Percentiles rank a stretch among this genome's conserved stretches.
Evolutionary conservation across 2,329 filamentous ascomycete genomes (phyloP).

Genomic region (Colletotrichum neosansevieriae): DNA sequence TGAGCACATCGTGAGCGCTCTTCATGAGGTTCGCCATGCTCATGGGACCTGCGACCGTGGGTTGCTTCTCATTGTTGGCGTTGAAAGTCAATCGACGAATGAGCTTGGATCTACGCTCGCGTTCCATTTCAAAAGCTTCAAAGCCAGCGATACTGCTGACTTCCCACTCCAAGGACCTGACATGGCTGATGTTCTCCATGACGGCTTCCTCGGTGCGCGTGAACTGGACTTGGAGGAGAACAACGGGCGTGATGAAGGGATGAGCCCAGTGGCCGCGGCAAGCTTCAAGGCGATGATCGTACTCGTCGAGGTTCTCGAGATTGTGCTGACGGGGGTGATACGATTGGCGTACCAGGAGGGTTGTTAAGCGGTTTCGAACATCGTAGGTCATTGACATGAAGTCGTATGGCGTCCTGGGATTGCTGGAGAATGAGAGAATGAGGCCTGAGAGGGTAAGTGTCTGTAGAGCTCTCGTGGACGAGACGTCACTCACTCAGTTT

Average conservation of each 20-base stretch:
- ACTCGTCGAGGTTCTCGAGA: constrained; percentile 58
- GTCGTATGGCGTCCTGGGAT: constrained; percentile 59
- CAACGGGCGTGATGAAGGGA: constrained; percentile 58
- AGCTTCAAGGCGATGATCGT: constrained; percentile 58
- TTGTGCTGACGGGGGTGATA: constrained; percentile 56
- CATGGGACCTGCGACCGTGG: constrained; percentile 48
- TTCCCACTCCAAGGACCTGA: constrained; percentile 55
- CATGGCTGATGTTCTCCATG: constrained; percentile 57
- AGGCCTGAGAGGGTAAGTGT: constrained; percentile 48
- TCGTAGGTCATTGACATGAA: constrained; percentile 61
- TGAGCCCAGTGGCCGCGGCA: constrained; percentile 60
- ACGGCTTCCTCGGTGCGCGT: constrained; percentile 59
- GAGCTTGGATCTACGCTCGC: constrained; percentile 43
- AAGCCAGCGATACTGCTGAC: constrained; percentile 58
- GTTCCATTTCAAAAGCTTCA: constrained; percentile 46
- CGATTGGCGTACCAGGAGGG: constrained; percentile 57
- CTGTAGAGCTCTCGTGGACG: not conserved
- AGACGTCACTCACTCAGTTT: constrained; percentile 46
- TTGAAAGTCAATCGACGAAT: constrained; percentile 25
- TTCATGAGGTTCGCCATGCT: constrained; percentile 62
- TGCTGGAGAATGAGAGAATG: constrained; percentile 59
- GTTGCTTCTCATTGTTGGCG: constrained; percentile 26
- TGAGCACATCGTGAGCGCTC: constrained; percentile 59
- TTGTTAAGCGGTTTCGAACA: constrained; percentile 53
- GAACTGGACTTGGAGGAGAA: constrained; percentile 60